Base-by-base conservation (phyloP, 495 filamentous ascomycete genomes). In the Amphirosellinia nigrospora region DNA sequence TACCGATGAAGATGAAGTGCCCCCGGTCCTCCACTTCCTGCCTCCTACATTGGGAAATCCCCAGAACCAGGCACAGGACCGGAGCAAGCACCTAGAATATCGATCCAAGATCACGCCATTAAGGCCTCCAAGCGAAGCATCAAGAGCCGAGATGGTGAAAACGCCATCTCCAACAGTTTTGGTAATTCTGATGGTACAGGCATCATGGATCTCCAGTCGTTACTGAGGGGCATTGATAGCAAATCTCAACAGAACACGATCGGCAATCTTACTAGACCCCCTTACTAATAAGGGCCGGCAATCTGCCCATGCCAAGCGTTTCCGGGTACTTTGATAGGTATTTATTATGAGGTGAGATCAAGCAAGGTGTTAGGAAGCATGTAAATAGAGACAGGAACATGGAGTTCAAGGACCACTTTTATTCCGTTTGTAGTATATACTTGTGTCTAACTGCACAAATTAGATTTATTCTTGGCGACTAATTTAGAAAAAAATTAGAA, bases 141-240 rank as follows among this genome's bases (percentile, higher is more conserved):
- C 50, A 82, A 73, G 74, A 84, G 82, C 58, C 76, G 82, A 28
- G 75, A 75, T 1, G 80, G 76, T 3, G 78, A 81, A 10, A 74
- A 79, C n/a, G 72, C 74, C 23, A 64, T 79, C 65, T 80, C 82
- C 5, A 77, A 71, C 7, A 77, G 71, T 32, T 80, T 73, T 53
- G 64, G 74, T 26, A 78, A 79, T 23, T 73, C 74, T 23, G 74
- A 74, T 28, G 46, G 65, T 26, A 75, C 78, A 7, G 79, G 72
- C 30, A 4, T 23, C 36, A 78, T 84, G 79, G 84, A 86, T 63
- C 71, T 86, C 23, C 75, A 82, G 62, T 78, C 82, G 32, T 70
- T 86, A 70, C 72, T 86, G 19, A 82, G 74, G 67, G 82, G 82
- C 9, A 85, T 86, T 72, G 82, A 86, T 71, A 82, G 81, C 70